Evolutionary conservation across 1,284 basidiomycete species (phyloP).

Genomic region (Fomitopsis schrenkii): DNA sequence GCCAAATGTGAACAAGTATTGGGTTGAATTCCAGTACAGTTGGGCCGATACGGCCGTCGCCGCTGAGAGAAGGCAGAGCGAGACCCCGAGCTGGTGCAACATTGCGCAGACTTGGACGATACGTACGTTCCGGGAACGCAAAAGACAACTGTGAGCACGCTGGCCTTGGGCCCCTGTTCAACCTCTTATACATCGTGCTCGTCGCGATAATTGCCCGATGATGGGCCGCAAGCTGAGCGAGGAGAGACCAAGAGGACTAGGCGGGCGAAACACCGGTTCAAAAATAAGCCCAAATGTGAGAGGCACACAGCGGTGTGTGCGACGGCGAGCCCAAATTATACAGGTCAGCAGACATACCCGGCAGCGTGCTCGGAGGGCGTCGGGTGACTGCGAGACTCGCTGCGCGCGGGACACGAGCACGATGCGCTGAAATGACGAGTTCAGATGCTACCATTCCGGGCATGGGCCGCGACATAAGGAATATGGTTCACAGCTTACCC

Average conservation of each 20-base stretch:
- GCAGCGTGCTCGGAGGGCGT: not conserved
- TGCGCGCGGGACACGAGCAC: not conserved
- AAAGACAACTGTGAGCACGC: not conserved
- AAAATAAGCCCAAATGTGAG: not conserved
- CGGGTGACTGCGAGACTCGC: conserved; percentile 1
- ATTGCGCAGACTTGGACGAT: not conserved
- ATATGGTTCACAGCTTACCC: no score
- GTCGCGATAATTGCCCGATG: conserved; percentile 1
- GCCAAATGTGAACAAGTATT: conserved; percentile 51
- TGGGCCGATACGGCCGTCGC: conserved; percentile 17
- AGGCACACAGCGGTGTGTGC: not conserved
- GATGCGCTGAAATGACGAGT: not conserved
- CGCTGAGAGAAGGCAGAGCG: conserved; percentile 11
- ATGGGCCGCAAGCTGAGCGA: not conserved
- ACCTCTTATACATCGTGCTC: conserved; percentile 4
- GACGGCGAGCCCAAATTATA: not conserved
- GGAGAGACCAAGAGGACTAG: not conserved
- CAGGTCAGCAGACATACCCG: conserved; percentile 6
- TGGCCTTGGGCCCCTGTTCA: not conserved
- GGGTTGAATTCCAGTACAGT: conserved; percentile 30
- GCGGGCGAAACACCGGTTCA: not conserved
- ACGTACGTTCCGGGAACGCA: not conserved
- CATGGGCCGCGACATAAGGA: no score
- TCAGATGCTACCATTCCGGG: not conserved
- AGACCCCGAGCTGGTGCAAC: conserved; percentile 12